A percentile compares a stretch with the other conserved stretches of the same genome.
These are phyloP conservation scores for Entonaema liquescens DNA, from an alignment of 495 filamentous ascomycete species.

Conservation along the genomic window DNA sequence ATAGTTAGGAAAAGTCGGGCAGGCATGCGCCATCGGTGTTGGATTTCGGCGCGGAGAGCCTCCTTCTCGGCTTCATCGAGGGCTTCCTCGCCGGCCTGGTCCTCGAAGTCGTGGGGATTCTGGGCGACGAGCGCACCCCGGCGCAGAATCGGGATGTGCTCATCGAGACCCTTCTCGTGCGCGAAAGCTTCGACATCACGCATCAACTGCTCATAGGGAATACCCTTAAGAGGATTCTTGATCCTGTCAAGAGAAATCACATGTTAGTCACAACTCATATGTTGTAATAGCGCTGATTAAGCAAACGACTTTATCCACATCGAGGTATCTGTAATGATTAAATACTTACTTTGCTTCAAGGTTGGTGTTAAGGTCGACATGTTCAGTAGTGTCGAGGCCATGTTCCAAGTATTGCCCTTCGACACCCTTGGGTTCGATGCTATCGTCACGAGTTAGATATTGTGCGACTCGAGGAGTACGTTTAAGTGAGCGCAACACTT, in stretches of 20 bases:
- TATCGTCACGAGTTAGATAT: conserved; percentile 24
- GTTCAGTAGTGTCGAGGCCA: conserved; percentile 42
- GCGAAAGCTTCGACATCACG: conserved; percentile 65
- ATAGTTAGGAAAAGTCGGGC: conserved; percentile 69
- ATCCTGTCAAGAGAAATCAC: conserved; percentile 49
- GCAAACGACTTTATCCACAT: background rate
- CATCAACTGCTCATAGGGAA: conserved; percentile 62
- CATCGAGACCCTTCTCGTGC: conserved; percentile 57
- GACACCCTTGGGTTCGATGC: conserved; percentile 46
- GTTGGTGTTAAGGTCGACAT: conserved; percentile 57
- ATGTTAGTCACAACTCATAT: conserved; percentile 11
- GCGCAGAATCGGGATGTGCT: conserved; percentile 60
- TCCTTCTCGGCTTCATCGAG: conserved; percentile 64
- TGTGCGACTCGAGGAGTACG: background rate
- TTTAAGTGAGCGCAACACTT: background rate
- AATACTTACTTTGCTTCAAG: conserved; percentile 55
- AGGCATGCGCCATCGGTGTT: conserved; percentile 73
- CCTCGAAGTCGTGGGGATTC: conserved; percentile 62
- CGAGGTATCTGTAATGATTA: background rate
- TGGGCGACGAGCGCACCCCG: conserved; percentile 75
- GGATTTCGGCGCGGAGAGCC: conserved; percentile 63
- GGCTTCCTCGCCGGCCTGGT: conserved; percentile 57
- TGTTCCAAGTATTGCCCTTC: conserved; percentile 48
- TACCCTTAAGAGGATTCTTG: conserved; percentile 66
- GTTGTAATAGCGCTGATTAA: background rate